Percentiles rank a stretch among this genome's conserved stretches.
Conservation (phyloP, 2,329 filamentous ascomycete genomes). For the Apiospora malaysiana region DNA sequence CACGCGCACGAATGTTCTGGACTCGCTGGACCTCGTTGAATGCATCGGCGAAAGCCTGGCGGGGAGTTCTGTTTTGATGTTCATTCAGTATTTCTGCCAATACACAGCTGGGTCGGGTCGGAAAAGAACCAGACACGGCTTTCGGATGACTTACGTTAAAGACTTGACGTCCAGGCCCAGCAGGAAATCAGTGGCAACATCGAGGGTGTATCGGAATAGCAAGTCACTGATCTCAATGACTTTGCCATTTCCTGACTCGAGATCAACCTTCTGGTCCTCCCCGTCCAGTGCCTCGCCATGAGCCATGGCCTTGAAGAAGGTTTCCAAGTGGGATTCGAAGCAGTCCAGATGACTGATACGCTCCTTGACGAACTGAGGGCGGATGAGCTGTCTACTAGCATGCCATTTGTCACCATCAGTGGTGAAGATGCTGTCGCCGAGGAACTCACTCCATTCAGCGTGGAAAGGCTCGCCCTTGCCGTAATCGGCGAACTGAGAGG, state of each 20-base stretch:
- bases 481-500: slow-evolving; percentile 83
- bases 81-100: neutral
- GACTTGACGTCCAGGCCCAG: slow-evolving; percentile 76
- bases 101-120: neutral
- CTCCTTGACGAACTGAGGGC: slow-evolving; percentile 86
- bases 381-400: slow-evolving; percentile 77
- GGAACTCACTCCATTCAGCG: slow-evolving; percentile 73
- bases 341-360: slow-evolving; percentile 81
- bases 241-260: slow-evolving; percentile 64
- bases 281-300: slow-evolving; percentile 63
- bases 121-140: neutral
- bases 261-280: slow-evolving; percentile 67
- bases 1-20: slow-evolving; percentile 70
- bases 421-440: slow-evolving; percentile 79
- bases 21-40: slow-evolving; percentile 81
- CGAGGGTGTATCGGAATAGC: slow-evolving; percentile 85
- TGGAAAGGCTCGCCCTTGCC: slow-evolving; percentile 83
- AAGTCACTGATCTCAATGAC: slow-evolving; percentile 75
- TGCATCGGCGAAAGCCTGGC: slow-evolving; percentile 75
- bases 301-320: slow-evolving; percentile 72
- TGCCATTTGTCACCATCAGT: slow-evolving; percentile 85
- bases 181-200: slow-evolving; percentile 86
- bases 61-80: slow-evolving; percentile 52
- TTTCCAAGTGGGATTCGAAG: slow-evolving; percentile 80
- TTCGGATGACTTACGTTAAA: slow-evolving; percentile 49